These are phyloP conservation scores for Clonostachys chloroleuca DNA, from an alignment of 2,329 filamentous ascomycete species.

Conservation along the genomic window DNA sequence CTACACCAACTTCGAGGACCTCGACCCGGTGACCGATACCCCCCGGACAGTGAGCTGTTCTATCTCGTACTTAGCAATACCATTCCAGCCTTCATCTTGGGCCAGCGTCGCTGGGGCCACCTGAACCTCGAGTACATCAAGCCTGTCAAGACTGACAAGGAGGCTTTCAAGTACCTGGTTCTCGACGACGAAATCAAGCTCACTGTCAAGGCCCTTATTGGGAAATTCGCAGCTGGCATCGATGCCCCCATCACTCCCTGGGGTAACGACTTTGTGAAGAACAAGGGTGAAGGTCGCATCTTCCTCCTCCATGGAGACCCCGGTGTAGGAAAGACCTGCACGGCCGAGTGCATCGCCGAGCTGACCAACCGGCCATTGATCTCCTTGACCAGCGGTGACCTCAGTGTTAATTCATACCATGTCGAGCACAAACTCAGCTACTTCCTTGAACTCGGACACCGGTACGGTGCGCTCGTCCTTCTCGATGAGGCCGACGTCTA, in stretches of 20 bases:
- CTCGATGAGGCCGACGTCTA: slow-evolving; percentile 59
- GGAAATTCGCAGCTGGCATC: slow-evolving; percentile 33
- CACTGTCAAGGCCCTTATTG: slow-evolving; percentile 40
- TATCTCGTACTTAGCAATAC: slow-evolving; percentile 34
- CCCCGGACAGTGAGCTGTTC: slow-evolving; percentile 36
- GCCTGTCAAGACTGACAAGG: slow-evolving; percentile 34
- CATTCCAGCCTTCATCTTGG: slow-evolving; percentile 41
- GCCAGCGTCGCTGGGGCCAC: slow-evolving; percentile 37
- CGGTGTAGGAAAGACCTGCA: slow-evolving; percentile 54
- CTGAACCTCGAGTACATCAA: slow-evolving; percentile 30
- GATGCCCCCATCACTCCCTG: slow-evolving; percentile 35
- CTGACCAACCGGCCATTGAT: slow-evolving; percentile 44
- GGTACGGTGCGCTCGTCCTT: slow-evolving; percentile 46
- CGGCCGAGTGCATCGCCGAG: slow-evolving; percentile 50
- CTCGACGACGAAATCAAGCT: slow-evolving; percentile 42
- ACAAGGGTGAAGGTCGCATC: slow-evolving; percentile 44
- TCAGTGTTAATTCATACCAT: slow-evolving; percentile 28
- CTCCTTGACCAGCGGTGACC: slow-evolving; percentile 43
- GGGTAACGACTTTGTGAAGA: slow-evolving; percentile 41
- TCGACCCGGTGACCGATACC: slow-evolving; percentile 26
- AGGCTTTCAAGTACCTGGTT: slow-evolving; percentile 45
- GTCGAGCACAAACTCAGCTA: slow-evolving; percentile 39
- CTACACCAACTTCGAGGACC: slow-evolving; percentile 33
- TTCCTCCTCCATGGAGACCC: slow-evolving; percentile 48
- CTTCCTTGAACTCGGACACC: slow-evolving; percentile 42